Base-by-base conservation (phyloP, 73 alveolate genomes). In the Paramecium bursaria region DNA sequence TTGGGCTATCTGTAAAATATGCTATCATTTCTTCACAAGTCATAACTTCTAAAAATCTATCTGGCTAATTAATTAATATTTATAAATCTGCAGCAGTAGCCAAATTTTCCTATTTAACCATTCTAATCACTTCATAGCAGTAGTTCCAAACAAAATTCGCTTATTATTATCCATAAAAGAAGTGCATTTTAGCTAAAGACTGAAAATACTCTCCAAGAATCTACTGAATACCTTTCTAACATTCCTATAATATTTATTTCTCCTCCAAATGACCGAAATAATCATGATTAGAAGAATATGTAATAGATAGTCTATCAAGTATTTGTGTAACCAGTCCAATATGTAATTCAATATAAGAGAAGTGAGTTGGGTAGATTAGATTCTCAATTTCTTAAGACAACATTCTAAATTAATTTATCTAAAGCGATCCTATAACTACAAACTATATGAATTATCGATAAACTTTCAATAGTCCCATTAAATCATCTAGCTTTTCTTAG, bases 91-190 rank as follows among this genome's bases (percentile, higher is more conserved):
- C 33, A 10, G 33, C 82, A 13, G 35, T 21, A 21, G 44, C 57
- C 17, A 39, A 35, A 0, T 57, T 57, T 67, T 67, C 82, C 14
- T 42, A 67, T 67, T 67, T 67, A 15, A 11, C 44, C 60, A 67
- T 67, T 67, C 82, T 67, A 4, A 67, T 42, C 2, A 67, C 10
- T n/a, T 67, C 82, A 67, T 67, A 67, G 22, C 82, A 67, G 44
- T 39, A 67, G 46, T 17, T 31, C 82, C 82, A 67, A 14, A 42
- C 21, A 44, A 35, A 35, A 14, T 15, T 67, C 22, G 33, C 7
- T 13, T 42, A 31, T 67, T 35, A 25, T 35, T 67, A 25, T 4
- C 55, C 60, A 67, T 67, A 35, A 1, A 42, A 39, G 19, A 39
- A 6, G 27, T 35, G 44, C 21, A 67, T 11, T 39, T 17, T 67